Evolutionary conservation across 192 early-diverging fungal species (phyloP).

Genomic region (Lobulomyces angularis): DNA sequence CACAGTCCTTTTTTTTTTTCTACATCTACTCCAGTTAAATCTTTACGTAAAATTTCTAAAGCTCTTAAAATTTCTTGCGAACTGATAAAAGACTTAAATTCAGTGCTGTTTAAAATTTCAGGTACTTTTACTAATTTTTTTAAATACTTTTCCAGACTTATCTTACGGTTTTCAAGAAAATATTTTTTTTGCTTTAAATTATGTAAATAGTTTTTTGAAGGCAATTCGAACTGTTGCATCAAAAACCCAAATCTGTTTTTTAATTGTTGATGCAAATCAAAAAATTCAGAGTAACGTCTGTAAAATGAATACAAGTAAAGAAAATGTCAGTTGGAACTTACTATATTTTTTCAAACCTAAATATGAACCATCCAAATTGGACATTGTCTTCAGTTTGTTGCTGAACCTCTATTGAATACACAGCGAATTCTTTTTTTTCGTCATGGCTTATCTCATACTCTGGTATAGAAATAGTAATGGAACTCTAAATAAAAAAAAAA

Average conservation of each 20-base stretch:
- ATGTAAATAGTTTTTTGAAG: constrained; percentile 50
- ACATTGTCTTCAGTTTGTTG: constrained; percentile 29
- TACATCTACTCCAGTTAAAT: constrained; percentile 31
- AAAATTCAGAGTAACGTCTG: constrained; percentile 77
- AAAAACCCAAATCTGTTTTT: constrained; percentile 32
- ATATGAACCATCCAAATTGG: constrained; percentile 61
- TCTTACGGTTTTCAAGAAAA: constrained; percentile 57
- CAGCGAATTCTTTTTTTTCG: constrained; percentile 35
- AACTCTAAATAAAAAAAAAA: too few species aligned
- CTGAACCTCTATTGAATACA: constrained; percentile 61
- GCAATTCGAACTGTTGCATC: constrained; percentile 58
- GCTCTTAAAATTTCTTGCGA: constrained; percentile 3
- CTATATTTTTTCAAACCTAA: too few species aligned
- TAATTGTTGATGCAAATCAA: constrained; percentile 61
- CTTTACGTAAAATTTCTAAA: constrained; percentile 4
- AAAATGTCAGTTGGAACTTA: too few species aligned
- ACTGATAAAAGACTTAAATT: constrained; percentile 12
- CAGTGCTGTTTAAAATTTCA: too few species aligned
- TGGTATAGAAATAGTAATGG: too few species aligned
- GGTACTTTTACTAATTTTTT: constrained; percentile 36
- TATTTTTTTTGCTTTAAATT: constrained; percentile 49
- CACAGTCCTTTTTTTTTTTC: constrained; percentile 47
- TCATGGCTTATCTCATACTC: constrained; percentile 37
- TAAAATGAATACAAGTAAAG: too few species aligned
- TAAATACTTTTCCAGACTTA: constrained; percentile 61